Evolutionary conservation across 371 early-diverging fungal genomes (phyloP).

Genomic region (Apophysomyces variabilis): DNA sequence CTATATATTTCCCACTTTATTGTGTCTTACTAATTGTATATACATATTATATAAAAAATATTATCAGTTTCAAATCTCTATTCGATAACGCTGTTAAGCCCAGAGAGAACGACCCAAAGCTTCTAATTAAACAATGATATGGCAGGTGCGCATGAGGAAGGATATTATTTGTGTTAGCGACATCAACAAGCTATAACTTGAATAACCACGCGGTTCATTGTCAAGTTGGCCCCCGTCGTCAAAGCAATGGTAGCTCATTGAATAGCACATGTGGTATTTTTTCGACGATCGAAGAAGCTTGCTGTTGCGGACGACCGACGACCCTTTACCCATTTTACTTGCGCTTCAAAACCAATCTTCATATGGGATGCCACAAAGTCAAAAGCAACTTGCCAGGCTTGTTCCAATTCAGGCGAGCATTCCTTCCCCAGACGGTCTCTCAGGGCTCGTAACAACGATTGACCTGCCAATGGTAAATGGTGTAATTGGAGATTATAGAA

Average conservation of each 20-base stretch:
- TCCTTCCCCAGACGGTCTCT: slow-evolving; percentile 21
- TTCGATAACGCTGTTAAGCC: too few species aligned
- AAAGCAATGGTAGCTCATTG: background rate
- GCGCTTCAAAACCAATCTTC: slow-evolving; percentile 23
- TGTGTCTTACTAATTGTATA: too few species aligned
- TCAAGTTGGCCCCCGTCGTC: too few species aligned
- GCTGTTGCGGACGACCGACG: background rate
- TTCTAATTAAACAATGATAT: too few species aligned
- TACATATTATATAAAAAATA: too few species aligned
- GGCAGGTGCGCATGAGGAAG: too few species aligned
- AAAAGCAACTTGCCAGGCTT: slow-evolving; percentile 25
- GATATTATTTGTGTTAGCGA: too few species aligned
- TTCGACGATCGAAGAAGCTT: background rate
- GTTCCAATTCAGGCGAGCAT: slow-evolving; percentile 24
- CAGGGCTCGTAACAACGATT: slow-evolving; percentile 18
- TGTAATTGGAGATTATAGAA: slow-evolving; percentile 16
- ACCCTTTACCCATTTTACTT: slow-evolving; percentile 18
- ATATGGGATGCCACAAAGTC: slow-evolving; percentile 22
- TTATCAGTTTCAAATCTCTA: too few species aligned
- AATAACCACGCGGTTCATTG: too few species aligned
- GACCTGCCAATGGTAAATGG: slow-evolving; percentile 15
- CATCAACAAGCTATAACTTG: too few species aligned
- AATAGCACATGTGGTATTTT: background rate
- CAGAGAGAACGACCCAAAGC: too few species aligned
- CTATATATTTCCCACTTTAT: too few species aligned